Conservation (phyloP, 176 grass and related monocot species). For the Paspalum notatum region DNA sequence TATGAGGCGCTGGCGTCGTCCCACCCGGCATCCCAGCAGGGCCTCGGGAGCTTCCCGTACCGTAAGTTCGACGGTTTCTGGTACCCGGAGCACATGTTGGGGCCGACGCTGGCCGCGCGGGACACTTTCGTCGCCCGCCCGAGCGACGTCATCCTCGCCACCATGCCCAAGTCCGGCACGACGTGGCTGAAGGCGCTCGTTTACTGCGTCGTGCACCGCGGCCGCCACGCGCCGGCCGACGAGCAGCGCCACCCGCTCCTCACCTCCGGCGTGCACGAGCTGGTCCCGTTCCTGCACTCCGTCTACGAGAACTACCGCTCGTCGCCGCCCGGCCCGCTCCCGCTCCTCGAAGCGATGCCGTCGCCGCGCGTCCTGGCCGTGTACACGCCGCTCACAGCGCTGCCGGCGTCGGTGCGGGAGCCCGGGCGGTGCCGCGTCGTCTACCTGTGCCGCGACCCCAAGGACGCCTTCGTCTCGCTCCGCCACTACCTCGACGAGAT, state of each 20-base stretch:
- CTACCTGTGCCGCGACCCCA: conserved; percentile 60
- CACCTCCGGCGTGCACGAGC: conserved; percentile 42
- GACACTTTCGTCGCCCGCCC: conserved; percentile 48
- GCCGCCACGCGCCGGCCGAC: background rate
- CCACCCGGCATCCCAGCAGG: background rate
- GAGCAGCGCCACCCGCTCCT: conserved; percentile 48
- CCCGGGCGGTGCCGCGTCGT: conserved; percentile 43
- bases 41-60: background rate
- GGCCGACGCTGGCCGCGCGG: conserved; percentile 28
- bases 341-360: conserved; percentile 29
- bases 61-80: conserved; percentile 45
- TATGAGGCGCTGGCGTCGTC: conserved; percentile 41
- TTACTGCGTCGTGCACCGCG: conserved; percentile 43
- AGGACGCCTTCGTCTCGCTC: conserved; percentile 61
- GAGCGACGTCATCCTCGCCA: conserved; percentile 57
- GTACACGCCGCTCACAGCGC: conserved; percentile 13
- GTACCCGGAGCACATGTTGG: conserved; percentile 50
- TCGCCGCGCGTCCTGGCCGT: conserved; percentile 36
- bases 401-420: conserved; percentile 24
- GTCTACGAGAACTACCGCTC: conserved; percentile 12
- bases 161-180: conserved; percentile 54
- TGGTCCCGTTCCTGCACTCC: conserved; percentile 42
- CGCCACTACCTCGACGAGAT: conserved; percentile 34
- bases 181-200: conserved; percentile 70
- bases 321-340: background rate